Conservation (phyloP, 2,329 filamentous ascomycete genomes). For the Ascosphaera apis region DNA sequence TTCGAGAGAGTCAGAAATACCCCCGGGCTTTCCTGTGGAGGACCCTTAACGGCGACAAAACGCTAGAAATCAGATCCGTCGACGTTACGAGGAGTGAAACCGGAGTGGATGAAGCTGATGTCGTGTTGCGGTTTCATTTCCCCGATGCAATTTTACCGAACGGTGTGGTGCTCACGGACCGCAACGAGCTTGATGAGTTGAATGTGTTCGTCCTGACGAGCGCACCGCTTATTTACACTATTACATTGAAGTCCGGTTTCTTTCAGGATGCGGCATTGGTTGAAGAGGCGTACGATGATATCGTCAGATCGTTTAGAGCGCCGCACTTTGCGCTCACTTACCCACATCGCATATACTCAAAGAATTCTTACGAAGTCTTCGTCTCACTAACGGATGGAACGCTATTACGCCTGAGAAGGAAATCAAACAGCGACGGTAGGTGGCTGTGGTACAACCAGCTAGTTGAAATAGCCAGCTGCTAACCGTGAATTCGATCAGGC, state of each 20-base stretch:
- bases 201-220: constrained; percentile 60
- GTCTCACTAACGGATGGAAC: constrained; percentile 35
- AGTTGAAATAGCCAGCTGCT: too few species aligned
- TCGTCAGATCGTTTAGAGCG: constrained; percentile 51
- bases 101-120: constrained; percentile 40
- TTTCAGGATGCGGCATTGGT: constrained; percentile 48
- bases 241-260: constrained; percentile 61
- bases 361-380: constrained; percentile 49
- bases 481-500: too few species aligned
- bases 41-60: constrained; percentile 53
- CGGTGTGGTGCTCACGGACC: constrained; percentile 65
- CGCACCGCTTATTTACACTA: constrained; percentile 57
- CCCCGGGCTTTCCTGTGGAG: constrained; percentile 84
- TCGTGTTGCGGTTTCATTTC: constrained; percentile 61
- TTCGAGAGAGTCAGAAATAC: constrained; percentile 49
- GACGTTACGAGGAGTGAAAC: constrained; percentile 52
- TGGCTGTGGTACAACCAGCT: too few species aligned
- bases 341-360: constrained; percentile 59
- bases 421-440: constrained; percentile 27
- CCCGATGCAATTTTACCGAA: constrained; percentile 46
- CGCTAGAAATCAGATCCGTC: constrained; percentile 61
- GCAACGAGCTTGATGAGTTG: constrained; percentile 52
- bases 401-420: constrained; percentile 44
- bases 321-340: constrained; percentile 54
- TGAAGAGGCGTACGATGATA: constrained; percentile 51